Evolutionary conservation across 139 green algal genomes (phyloP).

Genomic region (Coelastrella sp.): DNA sequence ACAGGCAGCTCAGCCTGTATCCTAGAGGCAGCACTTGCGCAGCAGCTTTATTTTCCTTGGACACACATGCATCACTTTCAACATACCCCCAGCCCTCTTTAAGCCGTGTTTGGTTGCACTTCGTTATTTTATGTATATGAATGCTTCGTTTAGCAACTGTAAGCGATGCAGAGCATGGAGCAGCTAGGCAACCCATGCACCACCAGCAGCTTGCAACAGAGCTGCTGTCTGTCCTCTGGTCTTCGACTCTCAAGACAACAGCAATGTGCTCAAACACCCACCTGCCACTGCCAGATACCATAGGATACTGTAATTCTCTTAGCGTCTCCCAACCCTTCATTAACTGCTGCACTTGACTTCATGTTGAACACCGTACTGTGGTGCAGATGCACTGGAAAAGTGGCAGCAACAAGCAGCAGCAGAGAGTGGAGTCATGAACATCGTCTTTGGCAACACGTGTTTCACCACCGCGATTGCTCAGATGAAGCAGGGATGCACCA

Average conservation of each 20-base stretch:
- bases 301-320: too few species aligned
- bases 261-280: too few species aligned
- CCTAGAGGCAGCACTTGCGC: too few species aligned
- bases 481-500: constrained; percentile 25
- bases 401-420: constrained; percentile 17
- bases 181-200: neutral
- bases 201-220: neutral
- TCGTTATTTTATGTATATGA: too few species aligned
- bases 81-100: too few species aligned
- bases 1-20: too few species aligned
- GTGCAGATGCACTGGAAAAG: constrained; percentile 16
- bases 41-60: too few species aligned
- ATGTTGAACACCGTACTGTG: neutral
- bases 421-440: constrained; percentile 22
- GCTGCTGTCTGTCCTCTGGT: neutral
- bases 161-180: neutral
- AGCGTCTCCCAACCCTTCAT: neutral
- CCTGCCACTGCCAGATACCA: too few species aligned
- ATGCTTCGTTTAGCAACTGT: neutral
- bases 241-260: neutral
- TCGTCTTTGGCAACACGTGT: constrained; percentile 33
- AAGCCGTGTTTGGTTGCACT: too few species aligned
- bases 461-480: constrained; percentile 24
- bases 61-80: too few species aligned
- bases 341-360: neutral